Base-by-base conservation (phyloP, 139 green algal species). In the Asterochloris sp. region DNA sequence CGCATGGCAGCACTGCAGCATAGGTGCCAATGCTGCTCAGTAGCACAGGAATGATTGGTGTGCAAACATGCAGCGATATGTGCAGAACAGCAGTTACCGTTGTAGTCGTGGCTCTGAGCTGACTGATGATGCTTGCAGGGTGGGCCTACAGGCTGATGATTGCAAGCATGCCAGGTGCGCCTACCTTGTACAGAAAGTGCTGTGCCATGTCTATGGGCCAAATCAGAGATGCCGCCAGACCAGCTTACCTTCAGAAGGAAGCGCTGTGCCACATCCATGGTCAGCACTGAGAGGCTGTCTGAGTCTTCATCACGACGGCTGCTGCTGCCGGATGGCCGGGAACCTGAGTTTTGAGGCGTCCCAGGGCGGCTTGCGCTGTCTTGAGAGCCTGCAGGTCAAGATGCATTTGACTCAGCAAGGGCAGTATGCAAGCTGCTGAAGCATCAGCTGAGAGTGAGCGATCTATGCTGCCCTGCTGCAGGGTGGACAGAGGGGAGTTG, bases 241-340 rank as follows among this genome's bases (percentile, higher is more conserved):
- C 61, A 29, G 78, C 21, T 15, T 47, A 80, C 73, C 62, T 73
- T 66, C 62, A 85, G 78, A 4, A 69, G 24, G 15, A 78, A 83
- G 54, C 14, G 60, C 47, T 60, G 71, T 24, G 80, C 69, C 64
- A 83, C 62, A n/a, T 64, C 62, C 21, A 74, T 73, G 29, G 67
- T 27, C 19, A 83, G 66, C n/a, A 69, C 16, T 16, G 69, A 38
- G 21, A 73, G 68, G 79, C 66, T 67, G 17, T 83, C 54, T 38
- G 79, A 68, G 54, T 77, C 69, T 23, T 78, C 69, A 62, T 19
- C 47, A 19, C 68, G 74, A 11, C 79, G n/a, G 73, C 28, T 66
- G 26, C 26, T 66, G 54, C n/a, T 38, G 62, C 26, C 71, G 24
- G 26, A 79, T 13, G 38, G 73, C 13, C 71, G 24, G 10, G 73